phyloP scores from a whole-genome alignment of 345 rosid genomes.

The Salix caprea region DNA sequence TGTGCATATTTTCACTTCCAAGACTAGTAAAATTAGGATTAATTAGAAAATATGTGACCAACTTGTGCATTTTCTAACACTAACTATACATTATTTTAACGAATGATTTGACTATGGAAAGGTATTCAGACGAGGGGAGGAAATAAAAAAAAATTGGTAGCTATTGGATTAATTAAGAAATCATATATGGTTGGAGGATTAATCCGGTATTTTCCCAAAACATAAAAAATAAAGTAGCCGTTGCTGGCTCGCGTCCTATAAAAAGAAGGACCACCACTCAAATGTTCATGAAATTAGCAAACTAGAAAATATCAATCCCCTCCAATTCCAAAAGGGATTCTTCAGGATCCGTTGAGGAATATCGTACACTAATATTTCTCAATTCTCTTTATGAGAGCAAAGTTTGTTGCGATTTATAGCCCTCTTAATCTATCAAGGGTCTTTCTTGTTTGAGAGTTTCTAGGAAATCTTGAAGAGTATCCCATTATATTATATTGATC shows the following conservation, averaged over 20 bases:
- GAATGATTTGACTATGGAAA: neutral
- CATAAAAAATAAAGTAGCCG: slow-evolving; percentile 38
- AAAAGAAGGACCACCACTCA: slow-evolving; percentile 11
- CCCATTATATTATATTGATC: neutral
- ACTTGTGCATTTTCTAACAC: neutral
- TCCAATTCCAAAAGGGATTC: neutral
- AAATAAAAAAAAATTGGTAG: neutral
- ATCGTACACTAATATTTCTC: neutral
- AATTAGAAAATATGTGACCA: too few species aligned
- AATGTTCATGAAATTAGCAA: neutral
- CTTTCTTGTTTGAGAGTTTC: neutral
- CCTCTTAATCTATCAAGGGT: neutral
- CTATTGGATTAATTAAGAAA: neutral
- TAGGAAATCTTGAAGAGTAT: neutral
- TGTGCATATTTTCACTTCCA: neutral
- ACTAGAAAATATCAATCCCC: neutral
- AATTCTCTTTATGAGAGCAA: neutral
- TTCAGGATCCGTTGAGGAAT: neutral
- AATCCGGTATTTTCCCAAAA: neutral
- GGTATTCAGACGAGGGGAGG: neutral
- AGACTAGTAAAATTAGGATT: neutral
- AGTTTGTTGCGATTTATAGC: neutral
- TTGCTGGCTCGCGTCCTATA: slow-evolving; percentile 44
- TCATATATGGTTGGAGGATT: neutral
- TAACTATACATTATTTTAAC: neutral